These are phyloP conservation scores for Yarrowia sp. DNA, from an alignment of 805 yeast species.

Conservation along the genomic window DNA sequence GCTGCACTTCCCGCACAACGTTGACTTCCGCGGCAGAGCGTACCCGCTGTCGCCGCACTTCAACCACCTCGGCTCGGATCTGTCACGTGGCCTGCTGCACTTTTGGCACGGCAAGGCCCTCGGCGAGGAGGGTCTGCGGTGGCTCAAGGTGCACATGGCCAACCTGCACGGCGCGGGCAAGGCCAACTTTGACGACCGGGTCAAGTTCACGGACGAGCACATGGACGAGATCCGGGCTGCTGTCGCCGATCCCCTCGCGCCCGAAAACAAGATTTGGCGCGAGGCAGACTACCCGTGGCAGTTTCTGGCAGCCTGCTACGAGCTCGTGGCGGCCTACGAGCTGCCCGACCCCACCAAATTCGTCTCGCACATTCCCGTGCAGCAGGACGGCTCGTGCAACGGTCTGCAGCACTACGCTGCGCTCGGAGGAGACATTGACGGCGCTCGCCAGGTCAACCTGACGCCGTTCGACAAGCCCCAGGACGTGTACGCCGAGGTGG, in stretches of 20 bases:
- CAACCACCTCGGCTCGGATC: constrained; percentile 61
- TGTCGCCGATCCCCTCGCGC: constrained; percentile 48
- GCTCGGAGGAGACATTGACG: constrained; percentile 65
- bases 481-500: constrained; percentile 59
- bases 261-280: constrained; percentile 53
- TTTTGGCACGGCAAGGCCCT: constrained; percentile 60
- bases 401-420: constrained; percentile 72
- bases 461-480: constrained; percentile 56
- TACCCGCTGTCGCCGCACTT: constrained; percentile 63
- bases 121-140: constrained; percentile 52
- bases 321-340: constrained; percentile 49
- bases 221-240: constrained; percentile 45
- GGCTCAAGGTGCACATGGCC: constrained; percentile 64
- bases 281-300: constrained; percentile 65
- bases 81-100: constrained; percentile 55
- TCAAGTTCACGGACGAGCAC: constrained; percentile 48
- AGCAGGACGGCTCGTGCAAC: constrained; percentile 67
- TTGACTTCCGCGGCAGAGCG: constrained; percentile 65
- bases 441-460: constrained; percentile 61
- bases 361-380: constrained; percentile 55
- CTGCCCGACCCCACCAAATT: constrained; percentile 50
- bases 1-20: constrained; percentile 60
- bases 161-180: constrained; percentile 59
- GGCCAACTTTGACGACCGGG: constrained; percentile 52
- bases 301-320: constrained; percentile 55